These are phyloP conservation scores for Bromus sterilis DNA, from an alignment of 176 grass and related monocot genomes.

Conservation along the genomic window DNA sequence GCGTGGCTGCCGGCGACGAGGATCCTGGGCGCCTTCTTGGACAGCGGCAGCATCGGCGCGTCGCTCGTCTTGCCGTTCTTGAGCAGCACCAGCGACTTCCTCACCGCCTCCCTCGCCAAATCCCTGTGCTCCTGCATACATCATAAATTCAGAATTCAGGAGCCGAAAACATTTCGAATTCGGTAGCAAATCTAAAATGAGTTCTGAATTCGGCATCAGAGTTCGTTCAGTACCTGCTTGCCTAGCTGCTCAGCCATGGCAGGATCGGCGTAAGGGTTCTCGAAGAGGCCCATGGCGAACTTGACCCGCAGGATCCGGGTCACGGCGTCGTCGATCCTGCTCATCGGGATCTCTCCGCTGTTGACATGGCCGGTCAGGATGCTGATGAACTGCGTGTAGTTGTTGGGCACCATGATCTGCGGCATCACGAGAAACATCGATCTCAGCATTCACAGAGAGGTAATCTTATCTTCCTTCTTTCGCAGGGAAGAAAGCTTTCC, in stretches of 20 bases:
- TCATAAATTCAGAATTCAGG: background rate
- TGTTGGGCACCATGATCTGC: slow-evolving; percentile 95
- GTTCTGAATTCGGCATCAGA: background rate
- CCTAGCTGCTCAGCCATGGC: slow-evolving; percentile 59
- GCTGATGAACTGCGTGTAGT: slow-evolving; percentile 65
- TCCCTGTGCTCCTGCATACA: slow-evolving; percentile 71
- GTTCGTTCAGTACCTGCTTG: slow-evolving; percentile 43
- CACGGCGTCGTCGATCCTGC: slow-evolving; percentile 91
- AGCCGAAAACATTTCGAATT: too few species aligned
- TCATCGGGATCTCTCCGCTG: slow-evolving; percentile 58
- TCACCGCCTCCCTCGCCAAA: slow-evolving; percentile 76
- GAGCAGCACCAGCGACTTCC: slow-evolving; percentile 88
- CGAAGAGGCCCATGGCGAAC: slow-evolving; percentile 91
- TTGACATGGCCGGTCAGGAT: slow-evolving; percentile 71
- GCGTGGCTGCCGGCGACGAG: slow-evolving; percentile 89
- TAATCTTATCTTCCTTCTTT: background rate
- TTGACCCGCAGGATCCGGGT: slow-evolving; percentile 84
- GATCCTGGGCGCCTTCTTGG: slow-evolving; percentile 83
- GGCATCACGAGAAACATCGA: slow-evolving; percentile 1
- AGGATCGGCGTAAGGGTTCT: slow-evolving; percentile 62
- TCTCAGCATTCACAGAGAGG: background rate
- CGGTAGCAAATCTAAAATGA: too few species aligned
- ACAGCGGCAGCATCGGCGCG: slow-evolving; percentile 55
- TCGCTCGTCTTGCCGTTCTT: slow-evolving; percentile 69
- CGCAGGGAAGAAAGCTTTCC: background rate